These are phyloP conservation scores for Trichoderma sp. DNA, from an alignment of 2,329 filamentous ascomycete genomes.

Conservation along the genomic window DNA sequence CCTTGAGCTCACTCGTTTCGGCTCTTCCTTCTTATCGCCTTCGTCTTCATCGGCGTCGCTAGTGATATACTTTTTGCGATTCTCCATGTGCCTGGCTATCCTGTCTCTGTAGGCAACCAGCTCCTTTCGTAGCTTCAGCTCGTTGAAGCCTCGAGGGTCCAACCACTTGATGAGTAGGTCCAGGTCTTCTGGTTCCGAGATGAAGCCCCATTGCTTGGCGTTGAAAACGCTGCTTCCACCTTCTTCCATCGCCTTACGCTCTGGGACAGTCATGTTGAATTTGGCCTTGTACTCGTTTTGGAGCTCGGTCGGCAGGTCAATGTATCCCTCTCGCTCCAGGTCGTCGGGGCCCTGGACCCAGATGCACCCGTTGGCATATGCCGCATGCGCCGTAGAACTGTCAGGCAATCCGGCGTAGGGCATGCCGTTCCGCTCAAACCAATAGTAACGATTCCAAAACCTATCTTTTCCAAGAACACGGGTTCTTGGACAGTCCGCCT, in stretches of 20 bases:
- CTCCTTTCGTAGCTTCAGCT: conserved; percentile 85
- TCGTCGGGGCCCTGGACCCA: conserved; percentile 97
- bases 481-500: conserved; percentile 89
- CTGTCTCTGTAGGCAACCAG: conserved; percentile 70
- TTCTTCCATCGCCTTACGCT: conserved; percentile 84
- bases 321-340: conserved; percentile 80
- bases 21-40: conserved; percentile 39
- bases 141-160: conserved; percentile 80
- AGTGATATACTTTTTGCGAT: conserved; percentile 65
- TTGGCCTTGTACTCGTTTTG: conserved; percentile 72
- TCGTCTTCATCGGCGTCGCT: conserved; percentile 38
- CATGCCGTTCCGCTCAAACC: conserved; percentile 99
- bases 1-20: conserved; percentile 44
- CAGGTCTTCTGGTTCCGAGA: conserved; percentile 73
- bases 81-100: conserved; percentile 76
- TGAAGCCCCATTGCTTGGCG: conserved; percentile 86
- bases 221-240: conserved; percentile 72
- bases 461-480: conserved; percentile 88
- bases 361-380: conserved; percentile 89
- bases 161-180: conserved; percentile 83
- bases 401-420: conserved; percentile 83
- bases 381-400: conserved; percentile 82
- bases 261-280: conserved; percentile 77
- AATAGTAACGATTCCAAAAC: conserved; percentile 98
- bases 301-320: conserved; percentile 69